Evolutionary conservation across 306 rosid genomes (phyloP), one percentile per base, ranked within the genome.

Genomic region (Prunus persica): DNA sequence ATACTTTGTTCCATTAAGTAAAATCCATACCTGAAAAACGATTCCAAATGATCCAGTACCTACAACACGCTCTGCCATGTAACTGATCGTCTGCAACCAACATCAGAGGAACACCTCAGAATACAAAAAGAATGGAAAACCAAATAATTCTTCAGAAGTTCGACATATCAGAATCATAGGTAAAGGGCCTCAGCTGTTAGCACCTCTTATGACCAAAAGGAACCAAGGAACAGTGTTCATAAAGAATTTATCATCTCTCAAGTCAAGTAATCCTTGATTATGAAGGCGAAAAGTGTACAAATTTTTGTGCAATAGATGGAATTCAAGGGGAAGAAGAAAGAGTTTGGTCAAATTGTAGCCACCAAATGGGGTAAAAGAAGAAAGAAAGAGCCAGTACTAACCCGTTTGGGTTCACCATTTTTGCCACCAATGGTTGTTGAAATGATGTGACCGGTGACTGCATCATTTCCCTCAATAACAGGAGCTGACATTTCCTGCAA

Each of bases 21-120:
- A 78, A 49, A 67, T 66, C 77, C 80, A 71, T 85, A 91, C 98
- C 96, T 90, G 98, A 81, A 90, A 94, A 82, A 94, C 98, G 41
- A 90, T 82, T 73, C 98, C 98, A 74, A 94, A 92, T 54, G 98
- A 94, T 80, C 97, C 96, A n/a, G 92, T 90, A 73, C 98, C 98
- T 27, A 92, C 98, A 78, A 89, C 92, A 65, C 96, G 96, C 78
- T 94, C 97, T 4, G 98, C 98, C 98, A 94, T 94, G 85, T 92
- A 94, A 83, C 97, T 94, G 86, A 92, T 84, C 45, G 98, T 94
- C 98, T 91, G 92, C 84, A 79, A 80, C 78, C 63, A 51, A 45
- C 68, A 87, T 72, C 51, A 75, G 24, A 73, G 69, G 63, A 58
- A 79, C 15, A 81, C 16, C 76, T 73, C 71, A 73, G 77, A 49